Evolutionary conservation across 257 asterid species (phyloP).

Genomic region (Solanum pennellii): DNA sequence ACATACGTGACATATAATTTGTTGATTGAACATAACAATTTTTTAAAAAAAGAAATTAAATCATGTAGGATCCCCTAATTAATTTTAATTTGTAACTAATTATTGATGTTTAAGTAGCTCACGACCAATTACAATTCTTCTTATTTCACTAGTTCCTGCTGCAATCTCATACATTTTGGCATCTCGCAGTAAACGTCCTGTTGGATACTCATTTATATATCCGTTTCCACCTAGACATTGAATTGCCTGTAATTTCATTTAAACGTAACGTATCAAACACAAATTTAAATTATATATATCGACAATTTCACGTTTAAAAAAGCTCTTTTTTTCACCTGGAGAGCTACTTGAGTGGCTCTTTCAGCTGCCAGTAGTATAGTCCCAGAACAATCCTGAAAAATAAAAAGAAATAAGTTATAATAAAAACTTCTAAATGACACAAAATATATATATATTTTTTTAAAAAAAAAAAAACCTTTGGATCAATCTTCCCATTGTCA

Average conservation of each 20-base stretch:
- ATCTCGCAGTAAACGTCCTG: slow-evolving; percentile 88
- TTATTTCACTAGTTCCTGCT: slow-evolving; percentile 93
- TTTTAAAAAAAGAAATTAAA: background rate
- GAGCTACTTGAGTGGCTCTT: slow-evolving; percentile 98
- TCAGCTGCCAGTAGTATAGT: slow-evolving; percentile 83
- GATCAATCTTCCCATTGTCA: slow-evolving; percentile 60
- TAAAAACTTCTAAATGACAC: background rate
- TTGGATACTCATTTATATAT: slow-evolving; percentile 81
- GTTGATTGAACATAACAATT: no score
- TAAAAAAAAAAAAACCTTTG: slow-evolving; percentile 37
- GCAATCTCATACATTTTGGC: slow-evolving; percentile 94
- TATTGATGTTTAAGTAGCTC: slow-evolving; percentile 61
- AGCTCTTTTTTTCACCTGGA: slow-evolving; percentile 39
- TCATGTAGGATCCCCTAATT: background rate
- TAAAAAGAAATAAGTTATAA: background rate
- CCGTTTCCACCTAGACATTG: slow-evolving; percentile 97
- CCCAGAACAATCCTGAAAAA: slow-evolving; percentile 85
- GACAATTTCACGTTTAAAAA: background rate
- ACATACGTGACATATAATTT: no score
- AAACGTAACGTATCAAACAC: background rate
- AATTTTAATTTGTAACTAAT: slow-evolving; percentile 3
- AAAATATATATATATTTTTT: background rate
- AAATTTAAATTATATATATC: background rate
- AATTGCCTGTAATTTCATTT: slow-evolving; percentile 56
- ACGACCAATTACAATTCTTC: slow-evolving; percentile 82